Evolutionary conservation across 2,329 filamentous ascomycete genomes (phyloP), one percentile per base, ranked within the genome.

Genomic region (Septoria linicola): DNA sequence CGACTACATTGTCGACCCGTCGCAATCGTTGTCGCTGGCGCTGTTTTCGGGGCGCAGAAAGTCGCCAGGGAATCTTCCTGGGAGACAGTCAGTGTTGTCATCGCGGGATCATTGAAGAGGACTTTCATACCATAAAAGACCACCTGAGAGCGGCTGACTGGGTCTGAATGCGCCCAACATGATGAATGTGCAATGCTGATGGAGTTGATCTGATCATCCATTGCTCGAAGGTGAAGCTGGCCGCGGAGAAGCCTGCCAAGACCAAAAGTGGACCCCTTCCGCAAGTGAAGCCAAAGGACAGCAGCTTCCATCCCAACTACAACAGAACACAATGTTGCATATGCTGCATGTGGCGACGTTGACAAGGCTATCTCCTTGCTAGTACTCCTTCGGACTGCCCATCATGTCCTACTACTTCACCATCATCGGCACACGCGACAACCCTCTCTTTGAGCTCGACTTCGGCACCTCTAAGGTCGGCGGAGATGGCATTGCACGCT

Each of bases 351-450:
- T 13, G 17, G 7, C 14, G 8, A 27, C 13, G 36, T 10, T 27
- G 23, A 27, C 23, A 27, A 27, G 23, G 5, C 23, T 27, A 27
- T 10, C 23, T 5, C 5, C 23, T 10, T 5, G 23, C 23, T 5
- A 27, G 23, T 27, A 27, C n/a, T 27, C 23, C 23, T 27, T 27
- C 5, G 10, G 5, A 27, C 23, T 10, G 23, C 5, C 23, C 23
- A 27, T 17, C 14, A 97, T 97, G 93, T 96, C 91, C 54, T 99
- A 97, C 80, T 96, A 96, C 77, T 97, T 99, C 74, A 88, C 88
- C 68, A 96, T 99, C 63, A 83, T 99, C 70, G 93, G 91, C 67
- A 95, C 90, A 17, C 88, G 89, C 64, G 93, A 99, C 76, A 95
- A 92, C 68, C 92, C 93, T 27, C 82, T 99, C 61, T 99, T 97